These are phyloP conservation scores for Hemisphaericaspora nanyangensis DNA, from an alignment of 805 yeast genomes.

Conservation along the genomic window DNA sequence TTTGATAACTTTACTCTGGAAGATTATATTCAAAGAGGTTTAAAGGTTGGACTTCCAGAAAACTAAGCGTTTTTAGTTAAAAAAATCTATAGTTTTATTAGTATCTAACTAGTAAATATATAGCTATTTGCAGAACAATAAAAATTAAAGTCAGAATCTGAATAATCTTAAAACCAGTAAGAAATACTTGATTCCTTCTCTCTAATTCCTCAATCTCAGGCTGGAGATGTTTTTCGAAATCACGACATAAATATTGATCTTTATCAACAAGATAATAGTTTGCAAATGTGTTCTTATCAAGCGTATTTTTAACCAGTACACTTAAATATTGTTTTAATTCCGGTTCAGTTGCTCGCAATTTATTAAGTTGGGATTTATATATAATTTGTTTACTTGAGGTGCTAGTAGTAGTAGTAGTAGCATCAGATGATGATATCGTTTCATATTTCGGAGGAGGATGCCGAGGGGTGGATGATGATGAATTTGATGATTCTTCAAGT, in stretches of 20 bases:
- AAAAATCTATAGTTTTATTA: background rate
- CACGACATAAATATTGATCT: background rate
- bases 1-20: constrained; percentile 24
- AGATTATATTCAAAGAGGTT: constrained; percentile 33
- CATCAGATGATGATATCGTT: no score
- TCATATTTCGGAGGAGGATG: no score
- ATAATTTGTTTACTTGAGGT: no score
- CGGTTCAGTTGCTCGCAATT: background rate
- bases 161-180: background rate
- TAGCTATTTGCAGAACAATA: background rate
- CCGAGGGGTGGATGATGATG: no score
- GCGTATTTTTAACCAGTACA: background rate
- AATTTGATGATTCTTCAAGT: no score
- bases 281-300: background rate
- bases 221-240: background rate
- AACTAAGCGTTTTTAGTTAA: background rate
- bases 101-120: background rate
- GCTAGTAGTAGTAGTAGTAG: no score
- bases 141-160: background rate
- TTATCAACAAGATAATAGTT: constrained; percentile 1
- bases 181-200: background rate
- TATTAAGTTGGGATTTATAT: constrained; percentile 4
- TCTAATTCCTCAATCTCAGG: background rate
- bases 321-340: background rate
- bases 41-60: background rate